phyloP scores from a whole-genome alignment of 2,329 filamentous ascomycete genomes.

The Alternaria sp. region DNA sequence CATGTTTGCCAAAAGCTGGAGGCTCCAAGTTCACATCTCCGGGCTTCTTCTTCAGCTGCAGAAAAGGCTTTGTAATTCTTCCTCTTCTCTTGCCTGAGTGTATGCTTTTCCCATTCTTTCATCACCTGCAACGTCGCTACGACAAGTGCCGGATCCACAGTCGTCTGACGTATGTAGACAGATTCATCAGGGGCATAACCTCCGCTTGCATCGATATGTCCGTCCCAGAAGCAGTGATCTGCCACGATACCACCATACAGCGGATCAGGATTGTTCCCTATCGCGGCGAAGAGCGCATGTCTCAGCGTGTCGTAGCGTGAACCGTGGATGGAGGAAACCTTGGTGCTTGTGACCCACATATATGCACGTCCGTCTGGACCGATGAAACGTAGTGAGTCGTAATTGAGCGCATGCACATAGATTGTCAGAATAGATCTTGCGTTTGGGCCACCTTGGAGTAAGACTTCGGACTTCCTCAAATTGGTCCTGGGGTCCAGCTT shows the following conservation, averaged over 20 bases:
- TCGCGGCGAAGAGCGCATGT: slow-evolving; percentile 40
- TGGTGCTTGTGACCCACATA: slow-evolving; percentile 39
- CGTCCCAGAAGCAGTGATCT: slow-evolving; percentile 45
- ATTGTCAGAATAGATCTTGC: slow-evolving; percentile 29
- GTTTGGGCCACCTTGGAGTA: slow-evolving; percentile 22
- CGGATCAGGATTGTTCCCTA: slow-evolving; percentile 29
- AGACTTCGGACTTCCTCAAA: slow-evolving; percentile 33
- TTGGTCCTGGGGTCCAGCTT: slow-evolving; percentile 29
- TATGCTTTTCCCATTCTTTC: slow-evolving; percentile 43
- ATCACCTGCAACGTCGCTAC: slow-evolving; percentile 41
- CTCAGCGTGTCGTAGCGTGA: slow-evolving; percentile 38
- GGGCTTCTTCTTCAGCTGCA: slow-evolving; percentile 25
- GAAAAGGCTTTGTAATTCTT: slow-evolving; percentile 26
- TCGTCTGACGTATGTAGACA: slow-evolving; percentile 31
- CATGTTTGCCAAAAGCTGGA: slow-evolving; percentile 34
- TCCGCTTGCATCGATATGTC: slow-evolving; percentile 24
- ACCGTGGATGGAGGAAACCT: slow-evolving; percentile 30
- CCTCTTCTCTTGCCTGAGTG: slow-evolving; percentile 29
- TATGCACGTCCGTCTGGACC: slow-evolving; percentile 36
- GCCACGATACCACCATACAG: slow-evolving; percentile 44
- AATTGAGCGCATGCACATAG: slow-evolving; percentile 40
- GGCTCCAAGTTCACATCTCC: slow-evolving; percentile 30
- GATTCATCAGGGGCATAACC: slow-evolving; percentile 38
- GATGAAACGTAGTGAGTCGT: slow-evolving; percentile 41
- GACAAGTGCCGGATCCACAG: slow-evolving; percentile 34